A percentile compares a stretch with the other conserved stretches of the same genome.
phyloP scores from a whole-genome alignment of 73 alveolate species.

The Tetrahymena malaccensis region DNA sequence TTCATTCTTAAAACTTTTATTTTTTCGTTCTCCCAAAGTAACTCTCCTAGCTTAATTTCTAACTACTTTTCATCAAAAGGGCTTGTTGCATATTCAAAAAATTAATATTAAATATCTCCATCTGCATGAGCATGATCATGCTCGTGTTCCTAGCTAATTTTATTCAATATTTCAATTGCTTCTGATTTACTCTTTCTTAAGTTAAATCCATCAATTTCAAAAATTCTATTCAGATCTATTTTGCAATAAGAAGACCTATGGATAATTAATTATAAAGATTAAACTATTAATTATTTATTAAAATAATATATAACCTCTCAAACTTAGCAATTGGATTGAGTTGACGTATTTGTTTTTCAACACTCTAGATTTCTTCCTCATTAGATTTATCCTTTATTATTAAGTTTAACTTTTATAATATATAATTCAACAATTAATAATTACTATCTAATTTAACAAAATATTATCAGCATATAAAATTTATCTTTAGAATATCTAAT shows the following conservation, averaged over 20 bases:
- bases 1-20: conserved; percentile 46
- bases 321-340: conserved; percentile 43
- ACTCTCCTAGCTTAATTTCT: conserved; percentile 24
- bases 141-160: not conserved
- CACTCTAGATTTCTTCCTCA: not conserved
- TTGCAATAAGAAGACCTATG: not conserved
- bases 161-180: not conserved
- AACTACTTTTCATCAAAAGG: conserved; percentile 3
- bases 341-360: not conserved
- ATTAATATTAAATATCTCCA: not conserved
- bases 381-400: conserved; percentile 8
- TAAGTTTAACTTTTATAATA: not conserved
- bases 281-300: not conserved
- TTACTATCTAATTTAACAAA: conserved; percentile 47
- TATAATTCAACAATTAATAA: not conserved
- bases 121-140: not conserved
- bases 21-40: conserved; percentile 48
- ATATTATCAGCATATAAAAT: conserved; percentile 53
- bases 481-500: conserved; percentile 34
- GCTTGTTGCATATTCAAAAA: not conserved
- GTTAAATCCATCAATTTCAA: not conserved
- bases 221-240: not conserved
- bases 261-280: not conserved
- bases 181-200: conserved; percentile 3
- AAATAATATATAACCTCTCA: not conserved